phyloP scores from a whole-genome alignment of 345 rosid species.

The Gossypium turneri region DNA sequence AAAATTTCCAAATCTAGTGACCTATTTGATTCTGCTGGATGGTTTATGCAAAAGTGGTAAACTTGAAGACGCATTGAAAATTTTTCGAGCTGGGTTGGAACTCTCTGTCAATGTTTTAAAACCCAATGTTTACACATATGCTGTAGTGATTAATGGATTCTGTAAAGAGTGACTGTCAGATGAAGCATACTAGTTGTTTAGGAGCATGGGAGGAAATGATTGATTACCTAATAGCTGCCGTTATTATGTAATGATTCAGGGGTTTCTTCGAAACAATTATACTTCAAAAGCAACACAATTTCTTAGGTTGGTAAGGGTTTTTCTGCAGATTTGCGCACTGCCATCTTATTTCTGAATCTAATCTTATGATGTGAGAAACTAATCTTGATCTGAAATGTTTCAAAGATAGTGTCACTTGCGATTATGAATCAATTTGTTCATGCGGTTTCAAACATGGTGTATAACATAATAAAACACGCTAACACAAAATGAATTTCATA shows the following conservation, averaged over 20 bases:
- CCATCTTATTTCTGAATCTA: not conserved
- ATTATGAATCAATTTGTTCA: not conserved
- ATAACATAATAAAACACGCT: too few species aligned
- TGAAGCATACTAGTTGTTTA: not conserved
- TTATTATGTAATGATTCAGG: not conserved
- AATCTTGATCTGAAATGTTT: not conserved
- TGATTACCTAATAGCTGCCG: not conserved
- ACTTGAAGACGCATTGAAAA: not conserved
- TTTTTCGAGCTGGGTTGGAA: not conserved
- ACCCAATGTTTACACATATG: not conserved
- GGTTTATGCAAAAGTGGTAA: not conserved
- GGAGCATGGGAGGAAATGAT: not conserved
- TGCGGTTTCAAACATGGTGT: too few species aligned
- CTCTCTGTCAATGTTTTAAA: not conserved
- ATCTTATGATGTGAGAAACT: not conserved
- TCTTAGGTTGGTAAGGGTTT: not conserved
- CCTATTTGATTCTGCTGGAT: not conserved
- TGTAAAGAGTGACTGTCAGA: not conserved
- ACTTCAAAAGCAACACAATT: not conserved
- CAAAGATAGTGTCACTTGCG: not conserved
- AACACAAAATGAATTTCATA: too few species aligned
- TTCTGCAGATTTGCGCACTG: not conserved
- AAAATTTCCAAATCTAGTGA: not conserved
- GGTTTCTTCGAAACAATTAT: not conserved
- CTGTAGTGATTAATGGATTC: not conserved